Conservation (phyloP, 2,329 filamentous ascomycete genomes). For the Daldinia sp. region DNA sequence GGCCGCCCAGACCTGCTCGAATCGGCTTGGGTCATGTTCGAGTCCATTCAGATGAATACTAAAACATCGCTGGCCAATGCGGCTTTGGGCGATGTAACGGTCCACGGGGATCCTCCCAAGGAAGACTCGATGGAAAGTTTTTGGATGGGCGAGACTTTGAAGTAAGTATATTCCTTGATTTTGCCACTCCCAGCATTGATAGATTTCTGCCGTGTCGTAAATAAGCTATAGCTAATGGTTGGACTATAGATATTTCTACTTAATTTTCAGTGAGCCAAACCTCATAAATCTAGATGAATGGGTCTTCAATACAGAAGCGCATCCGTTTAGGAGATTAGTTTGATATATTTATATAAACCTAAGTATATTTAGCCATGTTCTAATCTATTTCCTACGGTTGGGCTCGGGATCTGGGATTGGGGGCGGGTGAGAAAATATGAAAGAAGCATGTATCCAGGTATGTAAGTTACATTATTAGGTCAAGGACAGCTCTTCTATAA, state of each 20-base stretch:
- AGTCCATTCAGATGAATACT: slow-evolving; percentile 40
- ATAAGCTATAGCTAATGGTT: neutral
- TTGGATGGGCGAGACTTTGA: slow-evolving; percentile 42
- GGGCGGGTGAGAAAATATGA: neutral
- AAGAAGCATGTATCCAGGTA: neutral
- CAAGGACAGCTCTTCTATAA: no score
- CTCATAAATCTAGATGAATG: slow-evolving; percentile 38
- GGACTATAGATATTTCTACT: slow-evolving; percentile 37
- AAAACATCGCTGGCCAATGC: slow-evolving; percentile 41
- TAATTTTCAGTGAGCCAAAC: slow-evolving; percentile 38
- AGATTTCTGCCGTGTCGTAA: neutral
- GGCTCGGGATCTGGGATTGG: neutral
- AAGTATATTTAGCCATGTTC: neutral
- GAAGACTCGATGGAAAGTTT: slow-evolving; percentile 43
- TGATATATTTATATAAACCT: slow-evolving; percentile 3
- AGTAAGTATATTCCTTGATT: slow-evolving; percentile 28
- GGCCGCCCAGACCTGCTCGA: slow-evolving; percentile 39
- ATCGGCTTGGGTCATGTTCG: slow-evolving; percentile 42
- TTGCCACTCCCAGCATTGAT: neutral
- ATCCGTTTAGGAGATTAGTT: slow-evolving; percentile 34
- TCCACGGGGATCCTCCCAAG: slow-evolving; percentile 24
- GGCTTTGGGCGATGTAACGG: slow-evolving; percentile 40
- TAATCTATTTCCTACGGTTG: neutral
- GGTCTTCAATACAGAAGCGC: slow-evolving; percentile 40
- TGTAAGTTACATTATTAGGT: neutral